These are phyloP conservation scores for Zelonia costaricensis DNA, from an alignment of 208 protist species.

Conservation along the genomic window DNA sequence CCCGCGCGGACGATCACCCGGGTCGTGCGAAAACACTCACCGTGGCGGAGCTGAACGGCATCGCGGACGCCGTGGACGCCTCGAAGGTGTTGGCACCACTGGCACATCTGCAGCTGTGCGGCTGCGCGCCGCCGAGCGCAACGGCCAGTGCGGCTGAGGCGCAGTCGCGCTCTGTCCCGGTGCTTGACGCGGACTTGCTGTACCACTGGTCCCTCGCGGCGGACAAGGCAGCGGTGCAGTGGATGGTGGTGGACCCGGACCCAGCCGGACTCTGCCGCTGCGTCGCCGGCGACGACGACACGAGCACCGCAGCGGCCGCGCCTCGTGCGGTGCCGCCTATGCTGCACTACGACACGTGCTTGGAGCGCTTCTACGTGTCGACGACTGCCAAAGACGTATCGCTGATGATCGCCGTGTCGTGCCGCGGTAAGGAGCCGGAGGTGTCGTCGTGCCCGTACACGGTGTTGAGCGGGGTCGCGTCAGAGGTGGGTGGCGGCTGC, in stretches of 20 bases:
- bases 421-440: conserved; percentile 5
- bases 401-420: conserved; percentile 50
- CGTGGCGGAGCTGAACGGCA: conserved; percentile 17
- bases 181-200: conserved; percentile 69
- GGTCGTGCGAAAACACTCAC: conserved; percentile 14
- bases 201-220: conserved; percentile 50
- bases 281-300: not conserved
- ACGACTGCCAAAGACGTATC: conserved; percentile 78
- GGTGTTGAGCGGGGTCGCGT: not conserved
- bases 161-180: conserved; percentile 7
- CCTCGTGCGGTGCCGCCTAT: conserved; percentile 21
- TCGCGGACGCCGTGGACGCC: conserved; percentile 52
- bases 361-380: conserved; percentile 68
- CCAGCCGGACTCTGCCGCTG: conserved; percentile 18
- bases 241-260: conserved; percentile 34
- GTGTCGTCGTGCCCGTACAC: not conserved
- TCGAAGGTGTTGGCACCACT: conserved; percentile 40
- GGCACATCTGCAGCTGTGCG: conserved; percentile 53
- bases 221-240: conserved; percentile 32
- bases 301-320: not conserved
- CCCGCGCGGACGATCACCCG: conserved; percentile 7
- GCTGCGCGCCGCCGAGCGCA: conserved; percentile 18
- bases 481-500: conserved; percentile 13
- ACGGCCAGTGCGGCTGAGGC: conserved; percentile 2
- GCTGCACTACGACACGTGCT: conserved; percentile 35